Evolutionary conservation across 345 rosid genomes (phyloP), one percentile per base, ranked within the genome.

Genomic region (Corchorus capsularis): DNA sequence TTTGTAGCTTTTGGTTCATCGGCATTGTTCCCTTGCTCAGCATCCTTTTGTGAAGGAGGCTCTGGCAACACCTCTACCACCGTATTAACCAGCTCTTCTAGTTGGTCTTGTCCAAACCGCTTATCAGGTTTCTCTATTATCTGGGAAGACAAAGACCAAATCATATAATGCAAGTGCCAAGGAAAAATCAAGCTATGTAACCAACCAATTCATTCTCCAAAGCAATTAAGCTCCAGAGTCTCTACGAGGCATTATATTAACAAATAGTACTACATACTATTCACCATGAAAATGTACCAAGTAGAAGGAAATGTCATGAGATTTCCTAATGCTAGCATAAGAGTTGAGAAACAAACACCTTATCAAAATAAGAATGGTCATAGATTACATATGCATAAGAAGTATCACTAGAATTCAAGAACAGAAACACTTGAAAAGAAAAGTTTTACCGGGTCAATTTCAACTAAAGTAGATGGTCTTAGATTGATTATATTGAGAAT

Each of bases 401-500:
- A 74, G 39, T 20, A 49, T 63, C 22, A 63, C 68, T 39, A 14
- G 14, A 49, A 55, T 8, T 27, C 27, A 27, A 27, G 27, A 27
- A 27, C 27, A 52, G 14, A 59, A 73, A 52, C 37, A 69, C 0
- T 6, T 13, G 27, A 17, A 13, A 50, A 71, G 46, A 56, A 56
- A 74, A 54, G 27, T 37, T 72, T 77, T 82, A 93, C 99, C 82
- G 94, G 72, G 12, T 74, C 73, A 45, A 91, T 64, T 57, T 87
- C 97, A 57, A 88, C 94, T 5, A 79, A 64, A 67, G 83, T 72
- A 74, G 86, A 67, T 54, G 98, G 96, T 41, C 87, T 78, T 37
- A 86, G 67, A 75, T 93, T 89, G 81, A 91, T 81, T 77, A 93
- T 88, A 75, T 86, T 90, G 79, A 93, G 93, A 57, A 87, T 74